A percentile compares a stretch with the other conserved stretches of the same genome.
phyloP scores from a whole-genome alignment of 257 asterid species.

The Henckelia pumila region DNA sequence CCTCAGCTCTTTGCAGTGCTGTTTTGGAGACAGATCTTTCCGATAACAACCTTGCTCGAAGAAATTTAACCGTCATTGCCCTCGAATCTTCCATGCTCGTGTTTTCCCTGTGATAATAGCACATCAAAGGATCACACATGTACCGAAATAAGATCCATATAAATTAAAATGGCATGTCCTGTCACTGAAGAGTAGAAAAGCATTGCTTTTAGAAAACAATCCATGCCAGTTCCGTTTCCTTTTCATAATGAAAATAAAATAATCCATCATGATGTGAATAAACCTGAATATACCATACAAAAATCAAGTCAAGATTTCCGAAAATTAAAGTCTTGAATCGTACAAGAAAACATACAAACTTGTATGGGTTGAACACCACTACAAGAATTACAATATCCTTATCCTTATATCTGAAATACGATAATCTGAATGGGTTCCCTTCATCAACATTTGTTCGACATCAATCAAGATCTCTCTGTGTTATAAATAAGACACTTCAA shows the following conservation, averaged over 20 bases:
- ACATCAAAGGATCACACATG: constrained; percentile 27
- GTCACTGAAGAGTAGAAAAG: not conserved
- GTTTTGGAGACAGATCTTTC: constrained; percentile 85
- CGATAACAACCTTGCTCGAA: constrained; percentile 74
- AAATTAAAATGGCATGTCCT: not conserved
- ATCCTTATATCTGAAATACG: not conserved
- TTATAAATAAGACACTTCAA: too few relatives aligned
- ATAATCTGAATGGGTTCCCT: not conserved
- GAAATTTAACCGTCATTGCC: constrained; percentile 73
- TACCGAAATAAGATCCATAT: constrained; percentile 17
- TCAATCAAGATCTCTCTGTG: not conserved
- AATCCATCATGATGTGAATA: not conserved
- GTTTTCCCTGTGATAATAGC: constrained; percentile 40
- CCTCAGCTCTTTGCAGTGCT: constrained; percentile 84
- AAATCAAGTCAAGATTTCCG: not conserved
- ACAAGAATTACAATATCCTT: not conserved
- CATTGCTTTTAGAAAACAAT: not conserved
- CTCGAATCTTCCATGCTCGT: constrained; percentile 55
- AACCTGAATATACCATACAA: not conserved
- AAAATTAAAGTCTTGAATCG: not conserved
- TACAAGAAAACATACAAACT: not conserved
- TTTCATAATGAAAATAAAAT: too few relatives aligned
- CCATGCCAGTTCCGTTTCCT: not conserved
- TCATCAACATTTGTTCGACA: not conserved
- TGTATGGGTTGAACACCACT: not conserved